These are phyloP conservation scores for Platismatia glauca DNA, from an alignment of 495 filamentous ascomycete species.

Conservation along the genomic window DNA sequence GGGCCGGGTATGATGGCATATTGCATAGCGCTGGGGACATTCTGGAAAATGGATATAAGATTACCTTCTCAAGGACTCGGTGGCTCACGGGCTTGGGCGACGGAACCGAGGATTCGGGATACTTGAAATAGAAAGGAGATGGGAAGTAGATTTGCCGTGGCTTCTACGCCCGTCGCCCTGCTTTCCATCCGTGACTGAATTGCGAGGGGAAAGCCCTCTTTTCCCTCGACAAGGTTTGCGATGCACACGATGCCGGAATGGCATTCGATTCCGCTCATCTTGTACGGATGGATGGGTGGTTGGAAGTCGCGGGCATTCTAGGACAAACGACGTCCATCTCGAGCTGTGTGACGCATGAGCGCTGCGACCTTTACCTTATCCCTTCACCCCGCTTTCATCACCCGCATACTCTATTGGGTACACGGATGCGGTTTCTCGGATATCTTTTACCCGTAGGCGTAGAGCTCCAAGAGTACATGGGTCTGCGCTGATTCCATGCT, in stretches of 20 bases:
- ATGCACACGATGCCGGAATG: neutral
- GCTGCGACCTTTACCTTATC: neutral
- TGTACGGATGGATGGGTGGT: no score
- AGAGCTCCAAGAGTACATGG: neutral
- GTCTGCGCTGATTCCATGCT: neutral
- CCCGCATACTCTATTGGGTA: no score
- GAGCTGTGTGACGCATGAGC: neutral
- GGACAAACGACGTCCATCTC: neutral
- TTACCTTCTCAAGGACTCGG: neutral
- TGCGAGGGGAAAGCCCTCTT: neutral
- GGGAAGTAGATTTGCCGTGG: neutral
- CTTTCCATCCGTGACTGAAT: neutral
- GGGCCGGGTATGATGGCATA: conserved; percentile 3
- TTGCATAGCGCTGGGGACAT: conserved; percentile 12
- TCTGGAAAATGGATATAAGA: neutral
- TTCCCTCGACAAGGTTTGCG: neutral
- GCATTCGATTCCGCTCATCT: neutral
- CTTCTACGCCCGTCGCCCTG: neutral
- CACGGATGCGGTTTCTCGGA: neutral
- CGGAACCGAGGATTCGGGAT: neutral
- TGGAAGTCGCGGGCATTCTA: no score
- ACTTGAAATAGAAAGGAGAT: neutral
- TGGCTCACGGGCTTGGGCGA: conserved; percentile 3
- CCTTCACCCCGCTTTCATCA: neutral
- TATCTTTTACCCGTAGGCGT: neutral